Percentiles rank a stretch among this genome's conserved stretches.
phyloP scores from a whole-genome alignment of 2,329 filamentous ascomycete species.

The Neocatenulostroma microsporum region DNA sequence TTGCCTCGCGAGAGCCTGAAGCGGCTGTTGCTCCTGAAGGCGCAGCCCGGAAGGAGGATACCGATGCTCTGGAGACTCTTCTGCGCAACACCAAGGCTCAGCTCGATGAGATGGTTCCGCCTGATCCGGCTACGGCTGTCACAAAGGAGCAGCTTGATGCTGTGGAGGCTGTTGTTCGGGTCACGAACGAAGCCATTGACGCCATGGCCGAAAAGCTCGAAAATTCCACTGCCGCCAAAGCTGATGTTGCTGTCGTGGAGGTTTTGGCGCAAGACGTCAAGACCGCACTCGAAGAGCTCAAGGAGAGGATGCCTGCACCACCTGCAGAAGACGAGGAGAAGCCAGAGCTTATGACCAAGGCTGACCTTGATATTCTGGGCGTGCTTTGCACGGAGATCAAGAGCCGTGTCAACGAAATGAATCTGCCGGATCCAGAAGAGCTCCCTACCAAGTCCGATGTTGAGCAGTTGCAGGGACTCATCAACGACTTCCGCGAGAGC shows the following conservation, averaged over 20 bases:
- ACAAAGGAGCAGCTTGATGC: conserved; percentile 53
- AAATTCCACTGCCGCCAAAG: conserved; percentile 61
- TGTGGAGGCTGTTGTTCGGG: conserved; percentile 61
- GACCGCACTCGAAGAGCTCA: conserved; percentile 62
- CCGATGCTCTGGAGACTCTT: conserved; percentile 82
- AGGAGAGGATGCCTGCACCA: conserved; percentile 31
- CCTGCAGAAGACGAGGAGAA: conserved; percentile 39
- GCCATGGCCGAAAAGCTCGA: conserved; percentile 61
- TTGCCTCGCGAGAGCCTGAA: conserved; percentile 33
- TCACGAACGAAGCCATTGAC: conserved; percentile 66
- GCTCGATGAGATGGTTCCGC: conserved; percentile 66
- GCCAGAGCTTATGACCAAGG: conserved; percentile 62
- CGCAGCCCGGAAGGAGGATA: conserved; percentile 68
- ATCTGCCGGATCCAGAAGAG: conserved; percentile 60
- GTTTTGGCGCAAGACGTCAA: conserved; percentile 71
- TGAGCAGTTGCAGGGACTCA: conserved; percentile 50
- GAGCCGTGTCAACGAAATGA: conserved; percentile 63
- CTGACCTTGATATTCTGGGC: conserved; percentile 71
- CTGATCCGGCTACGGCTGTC: conserved; percentile 61
- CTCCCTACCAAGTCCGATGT: conserved; percentile 72
- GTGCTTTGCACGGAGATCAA: conserved; percentile 81
- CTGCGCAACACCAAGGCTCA: conserved; percentile 82
- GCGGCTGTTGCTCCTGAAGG: conserved; percentile 36
- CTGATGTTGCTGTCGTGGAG: conserved; percentile 70
- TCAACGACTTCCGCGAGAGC: conserved; percentile 47